Conservation (phyloP, 306 rosid species). For the Fragaria vesca region DNA sequence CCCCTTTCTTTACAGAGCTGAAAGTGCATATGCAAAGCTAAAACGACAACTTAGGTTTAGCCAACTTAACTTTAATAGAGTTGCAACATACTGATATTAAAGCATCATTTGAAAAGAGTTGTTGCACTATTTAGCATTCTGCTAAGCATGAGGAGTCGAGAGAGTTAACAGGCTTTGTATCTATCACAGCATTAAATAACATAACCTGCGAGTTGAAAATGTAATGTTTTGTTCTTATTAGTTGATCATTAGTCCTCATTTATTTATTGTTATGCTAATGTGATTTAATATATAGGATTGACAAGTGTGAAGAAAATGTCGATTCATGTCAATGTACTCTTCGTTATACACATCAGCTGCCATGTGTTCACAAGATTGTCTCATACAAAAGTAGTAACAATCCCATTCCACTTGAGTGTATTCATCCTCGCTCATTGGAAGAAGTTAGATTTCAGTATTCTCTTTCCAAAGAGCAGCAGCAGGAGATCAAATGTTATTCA, state of each 20-base stretch:
- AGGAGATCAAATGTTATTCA: background rate
- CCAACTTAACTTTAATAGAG: background rate
- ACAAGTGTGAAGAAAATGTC: background rate
- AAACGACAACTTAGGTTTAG: background rate
- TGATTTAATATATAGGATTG: background rate
- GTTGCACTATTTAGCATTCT: background rate
- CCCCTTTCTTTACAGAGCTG: background rate
- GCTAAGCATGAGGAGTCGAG: background rate
- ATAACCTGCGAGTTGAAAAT: background rate
- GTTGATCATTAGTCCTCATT: background rate
- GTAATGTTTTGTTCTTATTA: background rate
- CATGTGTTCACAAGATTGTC: background rate
- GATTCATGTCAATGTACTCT: background rate
- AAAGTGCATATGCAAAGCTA: background rate
- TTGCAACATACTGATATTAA: background rate
- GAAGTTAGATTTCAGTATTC: background rate
- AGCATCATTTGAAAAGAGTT: background rate
- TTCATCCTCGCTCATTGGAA: background rate
- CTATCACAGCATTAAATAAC: background rate
- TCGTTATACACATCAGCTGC: background rate
- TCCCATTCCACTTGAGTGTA: background rate
- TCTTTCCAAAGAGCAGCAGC: background rate
- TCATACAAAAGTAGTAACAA: background rate
- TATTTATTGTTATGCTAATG: background rate
- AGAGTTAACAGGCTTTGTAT: background rate